Conservation (phyloP, 1,284 basidiomycete genomes). For the Entoloma clypeatum region DNA sequence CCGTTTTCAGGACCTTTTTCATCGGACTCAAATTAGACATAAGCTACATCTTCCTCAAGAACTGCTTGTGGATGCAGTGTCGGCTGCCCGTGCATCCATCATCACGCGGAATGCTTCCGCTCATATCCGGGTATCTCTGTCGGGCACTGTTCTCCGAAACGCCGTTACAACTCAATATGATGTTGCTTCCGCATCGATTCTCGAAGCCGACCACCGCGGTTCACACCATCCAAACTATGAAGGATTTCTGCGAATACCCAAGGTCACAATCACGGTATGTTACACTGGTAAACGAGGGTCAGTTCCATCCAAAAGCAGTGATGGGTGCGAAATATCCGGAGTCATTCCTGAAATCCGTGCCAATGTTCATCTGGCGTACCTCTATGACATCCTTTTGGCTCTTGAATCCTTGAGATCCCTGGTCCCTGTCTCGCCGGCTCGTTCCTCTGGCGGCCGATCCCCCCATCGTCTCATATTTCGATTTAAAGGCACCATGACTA, state of each 20-base stretch:
- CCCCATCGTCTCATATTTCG: constrained; percentile 23
- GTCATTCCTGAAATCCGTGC: constrained; percentile 39
- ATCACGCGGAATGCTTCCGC: constrained; percentile 32
- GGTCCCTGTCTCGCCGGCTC: constrained; percentile 26
- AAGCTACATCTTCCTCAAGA: constrained; percentile 59
- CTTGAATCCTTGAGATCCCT: constrained; percentile 50
- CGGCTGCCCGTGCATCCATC: constrained; percentile 40
- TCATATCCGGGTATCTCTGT: constrained; percentile 41
- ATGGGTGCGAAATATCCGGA: constrained; percentile 39
- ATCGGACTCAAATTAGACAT: constrained; percentile 44
- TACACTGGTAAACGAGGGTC: constrained; percentile 33
- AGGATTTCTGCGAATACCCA: constrained; percentile 47
- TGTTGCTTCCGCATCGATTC: constrained; percentile 57
- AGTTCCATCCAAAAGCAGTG: constrained; percentile 19
- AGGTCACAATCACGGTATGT: constrained; percentile 34
- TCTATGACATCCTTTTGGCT: constrained; percentile 74
- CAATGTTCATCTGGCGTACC: constrained; percentile 63
- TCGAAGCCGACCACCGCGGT: constrained; percentile 44
- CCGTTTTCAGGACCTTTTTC: constrained; percentile 36
- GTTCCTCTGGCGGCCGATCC: constrained; percentile 9
- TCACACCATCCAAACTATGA: constrained; percentile 39
- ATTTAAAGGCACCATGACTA: constrained; percentile 34
- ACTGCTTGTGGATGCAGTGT: constrained; percentile 52
- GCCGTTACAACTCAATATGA: constrained; percentile 62
- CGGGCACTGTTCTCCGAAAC: constrained; percentile 49